A percentile compares a stretch with the other conserved stretches of the same genome.
phyloP scores from a whole-genome alignment of 805 yeast genomes.

The Groenewaldozyma tartarivorans region DNA sequence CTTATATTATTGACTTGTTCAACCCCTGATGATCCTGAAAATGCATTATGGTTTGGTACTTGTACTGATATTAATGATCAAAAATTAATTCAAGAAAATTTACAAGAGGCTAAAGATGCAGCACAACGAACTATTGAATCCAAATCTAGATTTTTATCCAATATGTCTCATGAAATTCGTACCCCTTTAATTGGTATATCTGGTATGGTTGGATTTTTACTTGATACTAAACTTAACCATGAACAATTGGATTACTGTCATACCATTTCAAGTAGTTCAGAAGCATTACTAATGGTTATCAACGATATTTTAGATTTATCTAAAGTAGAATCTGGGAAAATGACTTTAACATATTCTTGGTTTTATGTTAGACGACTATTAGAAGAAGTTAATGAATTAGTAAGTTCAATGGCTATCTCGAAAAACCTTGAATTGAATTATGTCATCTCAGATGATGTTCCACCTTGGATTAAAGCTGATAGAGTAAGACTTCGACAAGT shows the following conservation, averaged over 20 bases:
- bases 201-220: conserved; percentile 28
- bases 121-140: conserved; percentile 28
- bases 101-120: conserved; percentile 26
- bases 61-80: conserved; percentile 28
- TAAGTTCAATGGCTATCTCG: conserved; percentile 26
- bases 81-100: conserved; percentile 25
- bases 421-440: conserved; percentile 26
- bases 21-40: conserved; percentile 9
- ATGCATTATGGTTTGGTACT: conserved; percentile 25
- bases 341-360: conserved; percentile 23
- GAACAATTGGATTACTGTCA: conserved; percentile 29
- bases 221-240: conserved; percentile 24
- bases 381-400: conserved; percentile 26
- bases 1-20: conserved; percentile 21
- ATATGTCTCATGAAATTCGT: conserved; percentile 30
- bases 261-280: conserved; percentile 26
- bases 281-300: conserved; percentile 26
- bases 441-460: conserved; percentile 23
- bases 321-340: conserved; percentile 29
- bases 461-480: conserved; percentile 26
- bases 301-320: conserved; percentile 29
- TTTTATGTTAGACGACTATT: conserved; percentile 25
- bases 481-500: conserved; percentile 28
- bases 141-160: conserved; percentile 30
- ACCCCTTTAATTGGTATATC: conserved; percentile 30